phyloP scores from a whole-genome alignment of 495 filamentous ascomycete genomes.

The Polyplosphaeria fusca region DNA sequence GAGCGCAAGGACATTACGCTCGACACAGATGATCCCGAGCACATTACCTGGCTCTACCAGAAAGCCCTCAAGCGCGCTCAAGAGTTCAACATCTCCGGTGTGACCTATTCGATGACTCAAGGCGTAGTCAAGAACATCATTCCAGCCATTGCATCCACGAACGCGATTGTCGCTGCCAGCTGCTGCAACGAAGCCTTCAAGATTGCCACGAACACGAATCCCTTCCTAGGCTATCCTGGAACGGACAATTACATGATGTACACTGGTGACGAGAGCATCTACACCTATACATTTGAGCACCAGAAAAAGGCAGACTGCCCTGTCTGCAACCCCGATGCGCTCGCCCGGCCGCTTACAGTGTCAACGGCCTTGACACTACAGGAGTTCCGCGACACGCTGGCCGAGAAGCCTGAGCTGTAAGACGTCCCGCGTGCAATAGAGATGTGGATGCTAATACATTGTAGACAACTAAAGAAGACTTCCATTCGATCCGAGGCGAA shows the following conservation, averaged over 20 bases:
- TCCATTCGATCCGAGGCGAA: conserved; percentile 75
- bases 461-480: conserved; percentile 64
- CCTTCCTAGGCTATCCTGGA: conserved; percentile 56
- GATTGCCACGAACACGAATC: conserved; percentile 77
- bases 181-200: conserved; percentile 98
- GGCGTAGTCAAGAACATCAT: conserved; percentile 99
- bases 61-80: conserved; percentile 73
- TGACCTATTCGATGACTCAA: conserved; percentile 96
- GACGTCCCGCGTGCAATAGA: background rate
- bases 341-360: conserved; percentile 68
- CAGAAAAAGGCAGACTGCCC: conserved; percentile 91
- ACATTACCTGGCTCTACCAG: conserved; percentile 95
- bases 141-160: conserved; percentile 95
- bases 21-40: conserved; percentile 94
- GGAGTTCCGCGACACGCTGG: conserved; percentile 82
- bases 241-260: conserved; percentile 98
- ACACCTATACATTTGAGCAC: conserved; percentile 94
- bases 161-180: conserved; percentile 90
- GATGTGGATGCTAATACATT: conserved; percentile 54
- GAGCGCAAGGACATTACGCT: conserved; percentile 58
- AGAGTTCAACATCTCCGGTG: conserved; percentile 87
- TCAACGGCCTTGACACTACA: conserved; percentile 70
- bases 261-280: conserved; percentile 88
- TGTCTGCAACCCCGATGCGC: conserved; percentile 69
- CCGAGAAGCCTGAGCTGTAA: conserved; percentile 71